Evolutionary conservation across 179 eudicot species (phyloP).

Genomic region (Heliamphora pulchella): DNA sequence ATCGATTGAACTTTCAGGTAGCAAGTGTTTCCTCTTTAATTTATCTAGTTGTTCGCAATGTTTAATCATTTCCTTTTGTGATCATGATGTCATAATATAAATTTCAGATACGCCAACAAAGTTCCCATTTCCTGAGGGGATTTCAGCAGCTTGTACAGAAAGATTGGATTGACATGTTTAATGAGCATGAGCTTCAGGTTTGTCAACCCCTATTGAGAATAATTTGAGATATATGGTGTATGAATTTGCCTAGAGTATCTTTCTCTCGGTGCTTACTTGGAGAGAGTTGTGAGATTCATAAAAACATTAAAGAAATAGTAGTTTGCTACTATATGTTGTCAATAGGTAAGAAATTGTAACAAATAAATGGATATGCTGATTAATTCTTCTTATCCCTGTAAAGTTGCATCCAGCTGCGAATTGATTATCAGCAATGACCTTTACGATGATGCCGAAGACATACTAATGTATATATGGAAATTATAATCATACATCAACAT

Average conservation of each 20-base stretch:
- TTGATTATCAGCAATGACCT: not conserved
- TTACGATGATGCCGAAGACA: not conserved
- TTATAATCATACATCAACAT: too few relatives aligned
- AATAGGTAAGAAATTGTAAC: not conserved
- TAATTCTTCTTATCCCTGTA: not conserved
- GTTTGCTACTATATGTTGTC: not conserved
- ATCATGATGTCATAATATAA: conserved; percentile 6
- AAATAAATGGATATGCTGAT: not conserved
- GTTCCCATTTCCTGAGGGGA: conserved; percentile 76
- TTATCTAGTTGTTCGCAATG: not conserved
- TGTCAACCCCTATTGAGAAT: conserved; percentile 7
- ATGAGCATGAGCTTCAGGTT: conserved; percentile 99
- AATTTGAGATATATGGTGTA: not conserved
- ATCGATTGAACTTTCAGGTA: conserved; percentile 93
- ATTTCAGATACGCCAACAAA: conserved; percentile 92
- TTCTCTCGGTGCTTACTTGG: not conserved
- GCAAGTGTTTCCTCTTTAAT: not conserved
- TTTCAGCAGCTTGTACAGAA: conserved; percentile 88
- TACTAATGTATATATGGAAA: not conserved
- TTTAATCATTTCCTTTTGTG: conserved; percentile 2
- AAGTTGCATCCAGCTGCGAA: not conserved
- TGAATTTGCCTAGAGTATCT: not conserved
- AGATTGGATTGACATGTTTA: conserved; percentile 98
- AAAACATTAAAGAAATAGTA: not conserved
- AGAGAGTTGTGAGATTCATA: not conserved